Conservation (phyloP, 345 rosid species). For the Syzygium aqueum region DNA sequence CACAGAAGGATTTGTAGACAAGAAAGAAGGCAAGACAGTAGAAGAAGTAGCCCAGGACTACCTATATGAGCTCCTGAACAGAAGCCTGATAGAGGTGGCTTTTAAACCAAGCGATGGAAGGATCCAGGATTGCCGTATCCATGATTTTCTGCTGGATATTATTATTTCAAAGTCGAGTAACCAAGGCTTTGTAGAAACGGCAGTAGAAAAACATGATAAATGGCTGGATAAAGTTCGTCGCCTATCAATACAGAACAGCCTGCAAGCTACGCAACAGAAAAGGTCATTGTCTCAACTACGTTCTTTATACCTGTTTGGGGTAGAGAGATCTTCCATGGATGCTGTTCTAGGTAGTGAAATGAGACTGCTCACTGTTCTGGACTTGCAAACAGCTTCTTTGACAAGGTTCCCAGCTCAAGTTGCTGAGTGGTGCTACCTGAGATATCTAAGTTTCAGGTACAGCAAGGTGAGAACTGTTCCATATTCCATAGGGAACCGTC, state of each 20-base stretch:
- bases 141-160: constrained; percentile 25
- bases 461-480: constrained; percentile 24
- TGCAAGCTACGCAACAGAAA: constrained; percentile 3
- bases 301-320: constrained; percentile 28
- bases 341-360: constrained; percentile 1
- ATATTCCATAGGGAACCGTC: constrained; percentile 23
- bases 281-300: constrained; percentile 17
- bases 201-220: background rate
- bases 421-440: constrained; percentile 15
- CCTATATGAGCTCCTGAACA: constrained; percentile 25
- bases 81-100: constrained; percentile 27
- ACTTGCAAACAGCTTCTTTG: constrained; percentile 18
- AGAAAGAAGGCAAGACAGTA: constrained; percentile 21
- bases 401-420: constrained; percentile 19
- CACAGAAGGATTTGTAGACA: constrained; percentile 31
- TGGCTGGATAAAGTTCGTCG: constrained; percentile 31
- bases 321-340: background rate
- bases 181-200: constrained; percentile 21
- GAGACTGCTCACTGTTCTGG: constrained; percentile 25
- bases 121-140: constrained; percentile 21
- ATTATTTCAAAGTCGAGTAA: constrained; percentile 21
- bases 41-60: constrained; percentile 33
- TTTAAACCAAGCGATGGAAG: constrained; percentile 13
- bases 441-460: constrained; percentile 23
- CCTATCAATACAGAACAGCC: constrained; percentile 16